phyloP scores from a whole-genome alignment of 2,329 filamentous ascomycete genomes.

The Pezicula radicicola region DNA sequence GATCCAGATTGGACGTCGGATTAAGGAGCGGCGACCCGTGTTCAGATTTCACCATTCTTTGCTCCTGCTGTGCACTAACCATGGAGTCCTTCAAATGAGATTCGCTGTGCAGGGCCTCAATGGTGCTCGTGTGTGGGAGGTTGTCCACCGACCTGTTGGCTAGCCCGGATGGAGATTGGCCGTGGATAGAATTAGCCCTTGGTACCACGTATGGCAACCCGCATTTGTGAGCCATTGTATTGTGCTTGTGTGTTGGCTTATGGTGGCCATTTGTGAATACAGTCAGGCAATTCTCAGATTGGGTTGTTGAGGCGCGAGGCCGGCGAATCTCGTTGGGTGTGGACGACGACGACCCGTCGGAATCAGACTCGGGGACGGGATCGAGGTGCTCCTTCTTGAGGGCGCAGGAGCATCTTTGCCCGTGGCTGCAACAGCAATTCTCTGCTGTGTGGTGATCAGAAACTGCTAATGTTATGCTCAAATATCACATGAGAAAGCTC shows the following conservation, averaged over 20 bases:
- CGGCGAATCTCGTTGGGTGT: constrained; percentile 38
- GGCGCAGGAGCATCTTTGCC: constrained; percentile 62
- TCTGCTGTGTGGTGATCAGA: constrained; percentile 42
- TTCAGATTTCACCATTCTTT: constrained; percentile 57
- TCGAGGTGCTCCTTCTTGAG: constrained; percentile 63
- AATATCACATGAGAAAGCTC: constrained; percentile 24
- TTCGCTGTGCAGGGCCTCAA: constrained; percentile 35
- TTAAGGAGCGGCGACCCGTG: constrained; percentile 56
- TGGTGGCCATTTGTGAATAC: constrained; percentile 64
- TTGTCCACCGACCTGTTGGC: constrained; percentile 45
- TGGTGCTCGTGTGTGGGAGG: constrained; percentile 35
- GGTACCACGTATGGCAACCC: constrained; percentile 56
- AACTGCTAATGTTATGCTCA: constrained; percentile 22
- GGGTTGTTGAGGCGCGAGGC: constrained; percentile 59
- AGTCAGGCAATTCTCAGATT: constrained; percentile 54
- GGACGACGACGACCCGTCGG: constrained; percentile 45
- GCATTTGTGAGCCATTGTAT: constrained; percentile 58
- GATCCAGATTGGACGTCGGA: constrained; percentile 41
- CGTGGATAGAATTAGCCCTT: constrained; percentile 54
- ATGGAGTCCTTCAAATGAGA: constrained; percentile 34
- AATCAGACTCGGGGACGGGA: constrained; percentile 62
- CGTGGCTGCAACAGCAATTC: constrained; percentile 69
- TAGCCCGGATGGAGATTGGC: constrained; percentile 44
- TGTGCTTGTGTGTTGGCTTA: constrained; percentile 59
- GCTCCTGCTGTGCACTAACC: constrained; percentile 34